Base-by-base conservation (phyloP, 2,329 filamentous ascomycete genomes). In the Penicillium rolfsii region DNA sequence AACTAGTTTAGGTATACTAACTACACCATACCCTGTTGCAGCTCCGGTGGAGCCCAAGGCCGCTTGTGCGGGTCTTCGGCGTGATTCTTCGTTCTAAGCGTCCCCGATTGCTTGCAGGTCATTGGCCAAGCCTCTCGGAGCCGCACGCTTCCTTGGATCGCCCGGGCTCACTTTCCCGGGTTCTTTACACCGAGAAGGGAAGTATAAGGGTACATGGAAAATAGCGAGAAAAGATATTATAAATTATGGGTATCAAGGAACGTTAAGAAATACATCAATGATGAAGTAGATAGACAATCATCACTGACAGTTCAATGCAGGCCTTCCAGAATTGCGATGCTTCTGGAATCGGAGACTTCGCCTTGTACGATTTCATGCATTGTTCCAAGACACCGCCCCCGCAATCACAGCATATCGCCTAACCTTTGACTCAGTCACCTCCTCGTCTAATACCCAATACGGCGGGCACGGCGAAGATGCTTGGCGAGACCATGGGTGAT, bases 221-320 rank as follows among this genome's bases (percentile, higher is more conserved):
- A 24, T 6, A 6, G 30, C 26, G 26, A 26, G 33, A 52, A 40
- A 11, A 11, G 6, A 7, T 16, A 60, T 59, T 64, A 64, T 62
- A 28, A 62, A 62, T 60, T 58, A 57, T 59, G 62, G 62, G 62
- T 62, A 64, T 64, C 62, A 53, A 60, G 54, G 48, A 57, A 48
- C 33, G n/a, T 38, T 38, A 52, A 36, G 12, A 40, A 43, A 55
- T 55, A 62, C 57, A 64, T 40, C 28, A 30, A 38, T 22, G 33
- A 52, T 12, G 50, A 33, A 30, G 28, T 45, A 43, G 38, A 40
- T 12, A 24, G n/a, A 41, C 12, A 12, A 43, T 9, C 28, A 55
- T 12, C 11, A 14, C 26, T 33, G 22, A 45, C 9, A 16, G 41
- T 38, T 33, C 6, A 28, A 41, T 36, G 16, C 12, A 56, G 26